A percentile compares a stretch with the other conserved stretches of the same genome.
phyloP scores from a whole-genome alignment of 805 yeast species.

The Diddensiella caesifluorescens region DNA sequence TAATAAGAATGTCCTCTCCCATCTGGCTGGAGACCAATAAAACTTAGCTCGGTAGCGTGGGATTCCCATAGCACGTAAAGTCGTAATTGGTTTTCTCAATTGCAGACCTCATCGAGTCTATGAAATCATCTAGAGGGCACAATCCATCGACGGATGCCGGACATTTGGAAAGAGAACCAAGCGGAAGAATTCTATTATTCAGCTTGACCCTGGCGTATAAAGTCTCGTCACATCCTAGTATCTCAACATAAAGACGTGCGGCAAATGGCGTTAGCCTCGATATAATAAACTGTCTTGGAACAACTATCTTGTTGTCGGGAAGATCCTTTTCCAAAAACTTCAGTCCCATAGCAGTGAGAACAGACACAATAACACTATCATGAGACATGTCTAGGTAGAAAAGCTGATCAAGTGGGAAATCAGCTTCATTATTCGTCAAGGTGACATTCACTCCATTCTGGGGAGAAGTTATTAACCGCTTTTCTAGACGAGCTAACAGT shows the following conservation, averaged over 20 bases:
- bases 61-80: slow-evolving; percentile 12
- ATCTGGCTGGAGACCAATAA: not conserved
- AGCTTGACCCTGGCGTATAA: slow-evolving; percentile 31
- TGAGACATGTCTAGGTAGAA: slow-evolving; percentile 70
- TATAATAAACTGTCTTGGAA: slow-evolving; percentile 36
- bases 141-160: slow-evolving; percentile 30
- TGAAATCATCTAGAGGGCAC: slow-evolving; percentile 28
- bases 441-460: slow-evolving; percentile 47
- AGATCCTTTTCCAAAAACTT: slow-evolving; percentile 37
- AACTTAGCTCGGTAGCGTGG: not conserved
- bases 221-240: slow-evolving; percentile 34
- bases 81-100: slow-evolving; percentile 14
- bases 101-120: slow-evolving; percentile 11
- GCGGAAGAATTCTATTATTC: slow-evolving; percentile 36
- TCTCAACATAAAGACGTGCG: slow-evolving; percentile 36
- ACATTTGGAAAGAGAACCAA: slow-evolving; percentile 32
- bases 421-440: slow-evolving; percentile 24
- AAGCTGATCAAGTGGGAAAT: slow-evolving; percentile 41
- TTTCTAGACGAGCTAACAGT: slow-evolving; percentile 39
- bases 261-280: slow-evolving; percentile 40
- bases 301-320: slow-evolving; percentile 41
- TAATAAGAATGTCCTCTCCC: not conserved
- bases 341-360: slow-evolving; percentile 60
- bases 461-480: slow-evolving; percentile 47
- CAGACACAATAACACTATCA: slow-evolving; percentile 61